These are phyloP conservation scores for Ensete glaucum DNA, from an alignment of 176 grass and related monocot genomes.

Conservation along the genomic window DNA sequence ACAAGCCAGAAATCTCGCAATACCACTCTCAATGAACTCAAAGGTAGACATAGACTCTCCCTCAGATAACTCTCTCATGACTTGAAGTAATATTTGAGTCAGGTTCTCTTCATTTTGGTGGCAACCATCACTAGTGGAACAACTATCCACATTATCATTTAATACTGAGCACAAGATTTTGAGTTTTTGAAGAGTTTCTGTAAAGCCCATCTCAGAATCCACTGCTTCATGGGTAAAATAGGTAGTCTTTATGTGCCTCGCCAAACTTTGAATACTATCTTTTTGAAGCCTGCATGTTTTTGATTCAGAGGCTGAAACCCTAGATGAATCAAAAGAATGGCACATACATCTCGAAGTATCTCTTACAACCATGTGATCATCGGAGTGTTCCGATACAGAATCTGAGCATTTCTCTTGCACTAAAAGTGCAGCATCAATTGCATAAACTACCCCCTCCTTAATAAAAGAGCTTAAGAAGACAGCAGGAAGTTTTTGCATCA, in stretches of 20 bases:
- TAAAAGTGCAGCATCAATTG: constrained; percentile 60
- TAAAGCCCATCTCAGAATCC: constrained; percentile 54
- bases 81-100: constrained; percentile 66
- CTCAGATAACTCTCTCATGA: constrained; percentile 84
- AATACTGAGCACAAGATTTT: constrained; percentile 77
- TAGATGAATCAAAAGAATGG: constrained; percentile 61
- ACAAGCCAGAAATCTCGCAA: constrained; percentile 73
- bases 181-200: constrained; percentile 71
- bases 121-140: constrained; percentile 27
- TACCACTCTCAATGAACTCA: constrained; percentile 93
- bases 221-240: constrained; percentile 67
- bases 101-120: constrained; percentile 58
- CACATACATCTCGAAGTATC: constrained; percentile 74
- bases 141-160: constrained; percentile 52
- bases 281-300: constrained; percentile 60
- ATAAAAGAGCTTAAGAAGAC: constrained; percentile 86
- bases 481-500: constrained; percentile 97
- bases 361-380: constrained; percentile 33
- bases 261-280: constrained; percentile 43
- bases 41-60: constrained; percentile 93
- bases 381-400: constrained; percentile 33
- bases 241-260: constrained; percentile 54
- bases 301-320: constrained; percentile 32
- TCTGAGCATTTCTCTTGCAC: constrained; percentile 49
- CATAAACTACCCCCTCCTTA: constrained; percentile 91